Evolutionary conservation across 306 rosid genomes (phyloP).

Genomic region (Comarum palustre): DNA sequence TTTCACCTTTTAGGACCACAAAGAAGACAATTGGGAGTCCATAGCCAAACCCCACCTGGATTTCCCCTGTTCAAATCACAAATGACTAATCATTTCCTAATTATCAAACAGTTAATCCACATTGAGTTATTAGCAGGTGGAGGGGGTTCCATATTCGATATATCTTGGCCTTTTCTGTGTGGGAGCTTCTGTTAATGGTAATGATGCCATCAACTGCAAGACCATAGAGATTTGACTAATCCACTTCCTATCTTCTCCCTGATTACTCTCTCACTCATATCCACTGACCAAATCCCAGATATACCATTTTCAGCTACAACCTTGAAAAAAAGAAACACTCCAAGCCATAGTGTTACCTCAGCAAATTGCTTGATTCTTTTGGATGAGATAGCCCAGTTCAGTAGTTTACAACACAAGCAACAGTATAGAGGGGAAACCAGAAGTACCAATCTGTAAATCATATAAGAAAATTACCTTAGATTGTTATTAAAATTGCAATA

Average conservation of each 20-base stretch:
- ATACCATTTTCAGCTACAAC: constrained; percentile 41
- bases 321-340: constrained; percentile 37
- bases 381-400: constrained; percentile 35
- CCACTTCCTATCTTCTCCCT: constrained; percentile 62
- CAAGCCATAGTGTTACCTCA: constrained; percentile 35
- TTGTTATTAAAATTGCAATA: background rate
- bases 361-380: constrained; percentile 29
- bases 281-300: constrained; percentile 54
- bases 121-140: background rate
- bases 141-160: constrained; percentile 25
- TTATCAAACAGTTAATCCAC: background rate
- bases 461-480: background rate
- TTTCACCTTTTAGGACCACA: constrained; percentile 42
- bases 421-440: constrained; percentile 59
- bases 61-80: constrained; percentile 37
- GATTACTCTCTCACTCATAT: constrained; percentile 57
- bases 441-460: constrained; percentile 60
- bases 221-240: constrained; percentile 42
- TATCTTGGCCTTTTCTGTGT: constrained; percentile 15
- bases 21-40: constrained; percentile 54
- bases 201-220: constrained; percentile 36
- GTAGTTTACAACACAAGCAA: constrained; percentile 51
- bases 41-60: constrained; percentile 53
- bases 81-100: background rate
- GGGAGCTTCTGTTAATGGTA: constrained; percentile 15